Evolutionary conservation across 208 protist species (phyloP).

Genomic region (Angomonas ambiguus): DNA sequence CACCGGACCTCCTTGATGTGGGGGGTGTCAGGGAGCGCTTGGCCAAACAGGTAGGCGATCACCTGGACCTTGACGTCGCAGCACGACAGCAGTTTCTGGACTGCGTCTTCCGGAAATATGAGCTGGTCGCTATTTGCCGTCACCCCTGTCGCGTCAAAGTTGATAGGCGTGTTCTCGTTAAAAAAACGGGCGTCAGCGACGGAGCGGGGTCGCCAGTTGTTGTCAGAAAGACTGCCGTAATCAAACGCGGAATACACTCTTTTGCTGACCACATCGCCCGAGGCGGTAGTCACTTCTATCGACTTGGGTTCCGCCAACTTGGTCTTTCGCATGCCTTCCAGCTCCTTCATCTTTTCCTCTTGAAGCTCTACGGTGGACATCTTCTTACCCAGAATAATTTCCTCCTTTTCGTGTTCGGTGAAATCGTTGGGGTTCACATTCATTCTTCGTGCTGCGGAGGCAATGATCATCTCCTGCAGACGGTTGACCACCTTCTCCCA

Average conservation of each 20-base stretch:
- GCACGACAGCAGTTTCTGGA: slow-evolving; percentile 71
- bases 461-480: slow-evolving; percentile 99
- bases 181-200: slow-evolving; percentile 74
- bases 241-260: slow-evolving; percentile 84
- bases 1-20: slow-evolving; percentile 87
- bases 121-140: slow-evolving; percentile 80
- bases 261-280: slow-evolving; percentile 69
- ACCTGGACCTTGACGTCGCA: slow-evolving; percentile 84
- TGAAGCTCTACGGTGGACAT: slow-evolving; percentile 98
- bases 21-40: slow-evolving; percentile 73
- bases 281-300: slow-evolving; percentile 46
- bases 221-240: slow-evolving; percentile 63
- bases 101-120: slow-evolving; percentile 66
- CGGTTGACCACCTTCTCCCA: slow-evolving; percentile 98
- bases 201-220: slow-evolving; percentile 81
- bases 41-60: slow-evolving; percentile 82
- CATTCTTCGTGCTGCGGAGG: slow-evolving; percentile 99
- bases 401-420: slow-evolving; percentile 99
- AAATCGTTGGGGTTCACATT: slow-evolving; percentile 99
- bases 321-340: slow-evolving; percentile 94
- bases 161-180: slow-evolving; percentile 57
- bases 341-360: slow-evolving; percentile 98
- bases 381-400: slow-evolving; percentile 99
- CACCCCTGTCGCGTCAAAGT: slow-evolving; percentile 48
- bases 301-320: slow-evolving; percentile 65